Percentiles rank a stretch among this genome's conserved stretches.
Evolutionary conservation across 345 rosid genomes (phyloP).

Genomic region (Capsella bursapastoris): DNA sequence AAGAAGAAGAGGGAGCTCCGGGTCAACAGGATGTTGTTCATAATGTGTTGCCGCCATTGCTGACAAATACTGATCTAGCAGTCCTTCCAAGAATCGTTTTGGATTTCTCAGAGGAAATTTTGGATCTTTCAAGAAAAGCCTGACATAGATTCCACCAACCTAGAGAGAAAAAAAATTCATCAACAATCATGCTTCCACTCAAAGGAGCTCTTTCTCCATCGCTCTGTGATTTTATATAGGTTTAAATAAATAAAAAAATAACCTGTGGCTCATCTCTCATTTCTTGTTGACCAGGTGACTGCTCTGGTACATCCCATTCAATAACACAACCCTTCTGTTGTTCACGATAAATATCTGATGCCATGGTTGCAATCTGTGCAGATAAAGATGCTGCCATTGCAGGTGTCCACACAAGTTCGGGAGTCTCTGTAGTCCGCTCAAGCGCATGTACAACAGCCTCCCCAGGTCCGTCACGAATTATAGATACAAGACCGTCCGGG

Average conservation of each 20-base stretch:
- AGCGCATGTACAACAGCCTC: slow-evolving; percentile 92
- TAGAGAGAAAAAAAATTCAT: slow-evolving; percentile 44
- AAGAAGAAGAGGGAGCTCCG: slow-evolving; percentile 92
- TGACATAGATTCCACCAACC: slow-evolving; percentile 97
- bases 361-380: slow-evolving; percentile 95
- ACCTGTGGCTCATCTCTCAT: slow-evolving; percentile 97
- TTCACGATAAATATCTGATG: slow-evolving; percentile 85
- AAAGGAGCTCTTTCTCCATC: slow-evolving; percentile 6
- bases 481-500: slow-evolving; percentile 94
- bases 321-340: slow-evolving; percentile 91
- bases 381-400: slow-evolving; percentile 99
- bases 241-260: slow-evolving; percentile 21
- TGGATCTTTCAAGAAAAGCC: slow-evolving; percentile 95
- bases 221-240: not conserved
- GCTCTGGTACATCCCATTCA: slow-evolving; percentile 99
- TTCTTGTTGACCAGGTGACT: slow-evolving; percentile 86
- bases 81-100: slow-evolving; percentile 95
- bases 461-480: slow-evolving; percentile 98
- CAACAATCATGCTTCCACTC: slow-evolving; percentile 20
- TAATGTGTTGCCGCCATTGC: slow-evolving; percentile 95
- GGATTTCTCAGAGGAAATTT: slow-evolving; percentile 98
- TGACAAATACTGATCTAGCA: slow-evolving; percentile 90
- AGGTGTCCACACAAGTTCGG: slow-evolving; percentile 99
- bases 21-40: slow-evolving; percentile 75
- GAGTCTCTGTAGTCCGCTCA: slow-evolving; percentile 94